Evolutionary conservation across 495 filamentous ascomycete species (phyloP).

Genomic region (Bacidia gigantensis): DNA sequence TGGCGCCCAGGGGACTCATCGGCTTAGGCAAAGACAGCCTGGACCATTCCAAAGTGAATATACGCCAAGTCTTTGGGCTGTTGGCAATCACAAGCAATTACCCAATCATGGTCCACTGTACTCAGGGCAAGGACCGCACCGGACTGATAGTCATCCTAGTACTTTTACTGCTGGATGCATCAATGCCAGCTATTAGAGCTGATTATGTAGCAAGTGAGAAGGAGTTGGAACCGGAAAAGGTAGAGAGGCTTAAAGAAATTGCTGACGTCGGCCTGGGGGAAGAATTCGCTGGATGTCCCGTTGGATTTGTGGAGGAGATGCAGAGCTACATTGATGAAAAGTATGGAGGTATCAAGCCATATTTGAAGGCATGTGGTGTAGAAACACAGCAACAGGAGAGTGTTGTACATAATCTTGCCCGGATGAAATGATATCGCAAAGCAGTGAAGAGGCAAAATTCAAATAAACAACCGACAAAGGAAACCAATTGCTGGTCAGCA

Average conservation of each 20-base stretch:
- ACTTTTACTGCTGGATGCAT: constrained; percentile 40
- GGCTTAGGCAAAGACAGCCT: constrained; percentile 54
- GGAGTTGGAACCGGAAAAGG: constrained; percentile 46
- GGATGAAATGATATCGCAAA: too few relatives aligned
- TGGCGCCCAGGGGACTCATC: constrained; percentile 51
- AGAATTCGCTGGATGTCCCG: constrained; percentile 51
- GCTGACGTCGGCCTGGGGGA: constrained; percentile 49
- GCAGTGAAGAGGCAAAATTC: background rate
- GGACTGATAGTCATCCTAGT: constrained; percentile 58
- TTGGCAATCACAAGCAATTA: constrained; percentile 34
- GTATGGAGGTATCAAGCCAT: constrained; percentile 50
- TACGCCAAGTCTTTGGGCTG: constrained; percentile 42
- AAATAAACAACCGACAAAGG: too few relatives aligned
- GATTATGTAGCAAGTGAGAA: constrained; percentile 56
- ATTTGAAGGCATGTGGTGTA: constrained; percentile 48
- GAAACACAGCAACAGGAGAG: constrained; percentile 24
- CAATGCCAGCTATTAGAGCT: constrained; percentile 38
- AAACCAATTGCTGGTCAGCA: too few relatives aligned
- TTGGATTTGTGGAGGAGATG: constrained; percentile 39
- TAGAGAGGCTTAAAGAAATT: constrained; percentile 54
- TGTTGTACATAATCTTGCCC: constrained; percentile 17
- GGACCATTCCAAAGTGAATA: constrained; percentile 46
- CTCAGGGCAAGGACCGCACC: constrained; percentile 79
- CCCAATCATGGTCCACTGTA: constrained; percentile 64
- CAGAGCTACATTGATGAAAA: constrained; percentile 33